These are phyloP conservation scores for Agaricus blazei DNA, from an alignment of 768 basidiomycete species.

Conservation along the genomic window DNA sequence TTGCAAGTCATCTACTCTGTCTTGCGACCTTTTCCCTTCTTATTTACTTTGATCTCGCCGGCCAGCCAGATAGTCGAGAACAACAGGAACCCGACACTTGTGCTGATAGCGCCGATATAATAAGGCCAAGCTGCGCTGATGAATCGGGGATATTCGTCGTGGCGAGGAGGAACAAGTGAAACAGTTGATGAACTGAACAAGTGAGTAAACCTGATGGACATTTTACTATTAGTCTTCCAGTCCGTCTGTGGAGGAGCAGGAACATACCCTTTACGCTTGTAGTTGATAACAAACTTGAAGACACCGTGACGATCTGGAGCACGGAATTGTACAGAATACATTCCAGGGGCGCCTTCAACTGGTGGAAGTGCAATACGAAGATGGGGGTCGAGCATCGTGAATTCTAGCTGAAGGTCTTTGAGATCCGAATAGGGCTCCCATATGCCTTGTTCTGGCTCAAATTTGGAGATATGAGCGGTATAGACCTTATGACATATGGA, in stretches of 20 bases:
- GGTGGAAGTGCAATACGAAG: conserved; percentile 74
- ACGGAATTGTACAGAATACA: conserved; percentile 80
- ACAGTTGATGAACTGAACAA: conserved; percentile 72
- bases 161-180: conserved; percentile 86
- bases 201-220: conserved; percentile 58
- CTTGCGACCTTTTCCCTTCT: conserved; percentile 41
- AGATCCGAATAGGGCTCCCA: conserved; percentile 76
- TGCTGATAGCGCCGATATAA: conserved; percentile 88
- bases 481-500: conserved; percentile 51
- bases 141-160: conserved; percentile 95
- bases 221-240: conserved; percentile 1
- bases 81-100: conserved; percentile 76
- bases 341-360: conserved; percentile 50
- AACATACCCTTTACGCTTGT: conserved; percentile 83
- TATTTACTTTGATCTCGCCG: conserved; percentile 67
- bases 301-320: conserved; percentile 96
- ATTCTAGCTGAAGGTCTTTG: conserved; percentile 86
- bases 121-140: conserved; percentile 95
- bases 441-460: conserved; percentile 42
- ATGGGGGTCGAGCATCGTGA: conserved; percentile 98
- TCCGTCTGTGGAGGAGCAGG: neutral
- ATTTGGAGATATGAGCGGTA: conserved; percentile 67
- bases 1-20: conserved; percentile 30
- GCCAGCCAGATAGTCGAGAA: conserved; percentile 88
- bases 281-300: conserved; percentile 92